Conservation (phyloP, 805 yeast genomes). For the Pichia cephalocereana region DNA sequence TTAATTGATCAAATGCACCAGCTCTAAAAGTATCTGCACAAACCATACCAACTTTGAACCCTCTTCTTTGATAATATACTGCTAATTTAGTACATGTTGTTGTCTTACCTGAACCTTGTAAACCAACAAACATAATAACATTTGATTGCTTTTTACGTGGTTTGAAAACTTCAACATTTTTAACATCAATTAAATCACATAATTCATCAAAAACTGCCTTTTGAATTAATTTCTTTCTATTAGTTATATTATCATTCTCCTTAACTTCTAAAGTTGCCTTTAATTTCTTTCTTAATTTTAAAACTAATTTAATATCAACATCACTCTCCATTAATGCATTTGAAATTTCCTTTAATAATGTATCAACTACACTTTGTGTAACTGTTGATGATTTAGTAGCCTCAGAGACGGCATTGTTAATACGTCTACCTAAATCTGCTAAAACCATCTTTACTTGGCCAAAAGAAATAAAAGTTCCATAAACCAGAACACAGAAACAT, state of each 20-base stretch:
- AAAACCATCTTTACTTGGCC: conserved; percentile 46
- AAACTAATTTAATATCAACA: conserved; percentile 81
- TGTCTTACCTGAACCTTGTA: conserved; percentile 98
- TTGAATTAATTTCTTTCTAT: conserved; percentile 74
- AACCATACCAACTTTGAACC: conserved; percentile 90
- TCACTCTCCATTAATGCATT: conserved; percentile 90
- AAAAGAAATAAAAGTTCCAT: too few species aligned
- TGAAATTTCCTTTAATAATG: conserved; percentile 78
- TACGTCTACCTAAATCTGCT: conserved; percentile 70
- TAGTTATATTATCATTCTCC: conserved; percentile 45
- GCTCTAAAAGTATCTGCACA: conserved; percentile 99
- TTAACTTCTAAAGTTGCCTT: conserved; percentile 46
- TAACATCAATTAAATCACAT: conserved; percentile 73
- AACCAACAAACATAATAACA: conserved; percentile 94
- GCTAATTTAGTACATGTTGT: conserved; percentile 96
- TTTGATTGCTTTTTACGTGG: conserved; percentile 77
- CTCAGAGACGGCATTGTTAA: conserved; percentile 62
- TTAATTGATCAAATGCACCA: conserved; percentile 97
- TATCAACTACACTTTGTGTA: conserved; percentile 47
- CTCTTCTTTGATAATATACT: conserved; percentile 85
- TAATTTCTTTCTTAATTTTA: conserved; percentile 64
- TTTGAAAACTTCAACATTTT: conserved; percentile 40
- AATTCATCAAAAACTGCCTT: conserved; percentile 93
- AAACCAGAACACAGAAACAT: too few species aligned
- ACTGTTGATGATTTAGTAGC: conserved; percentile 53